Percentiles rank a stretch among this genome's conserved stretches.
phyloP scores from a whole-genome alignment of 768 basidiomycete species.

The Pisolithus albus region DNA sequence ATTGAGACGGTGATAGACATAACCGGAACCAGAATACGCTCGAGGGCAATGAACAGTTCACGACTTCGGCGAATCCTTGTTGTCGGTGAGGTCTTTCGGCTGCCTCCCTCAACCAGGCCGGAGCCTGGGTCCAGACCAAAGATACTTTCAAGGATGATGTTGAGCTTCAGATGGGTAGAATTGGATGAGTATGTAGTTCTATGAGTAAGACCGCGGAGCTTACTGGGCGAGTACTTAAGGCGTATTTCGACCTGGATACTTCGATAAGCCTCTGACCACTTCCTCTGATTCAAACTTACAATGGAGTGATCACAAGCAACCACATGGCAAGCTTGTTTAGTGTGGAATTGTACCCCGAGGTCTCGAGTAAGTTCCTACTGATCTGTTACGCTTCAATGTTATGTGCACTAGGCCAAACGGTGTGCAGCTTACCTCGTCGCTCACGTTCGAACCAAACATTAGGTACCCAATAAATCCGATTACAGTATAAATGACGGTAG shows the following conservation, averaged over 20 bases:
- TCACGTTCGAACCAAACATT: conserved; percentile 81
- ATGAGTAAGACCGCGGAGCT: conserved; percentile 17
- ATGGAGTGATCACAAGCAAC: conserved; percentile 75
- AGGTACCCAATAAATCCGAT: conserved; percentile 81
- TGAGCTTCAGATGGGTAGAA: conserved; percentile 44
- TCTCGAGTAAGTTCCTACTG: conserved; percentile 72
- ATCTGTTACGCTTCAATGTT: conserved; percentile 40
- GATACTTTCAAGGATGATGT: conserved; percentile 73
- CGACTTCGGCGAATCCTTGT: conserved; percentile 2
- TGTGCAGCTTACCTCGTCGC: conserved; percentile 60
- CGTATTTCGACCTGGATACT: conserved; percentile 69
- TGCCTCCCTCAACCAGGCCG: conserved; percentile 19
- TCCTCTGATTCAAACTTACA: conserved; percentile 41
- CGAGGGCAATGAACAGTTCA: conserved; percentile 38
- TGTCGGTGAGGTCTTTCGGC: conserved; percentile 15
- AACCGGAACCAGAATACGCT: conserved; percentile 52
- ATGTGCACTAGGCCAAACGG: not conserved
- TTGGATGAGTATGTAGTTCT: not conserved
- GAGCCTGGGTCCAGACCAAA: conserved; percentile 54
- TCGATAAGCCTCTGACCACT: conserved; percentile 11
- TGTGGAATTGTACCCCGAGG: conserved; percentile 60
- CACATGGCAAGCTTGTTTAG: conserved; percentile 75
- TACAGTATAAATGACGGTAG: conserved; percentile 55
- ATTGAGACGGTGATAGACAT: conserved; percentile 67
- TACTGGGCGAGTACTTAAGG: conserved; percentile 75